Base-by-base conservation (phyloP, 2,329 filamentous ascomycete species). In the Chaetomium sp. region DNA sequence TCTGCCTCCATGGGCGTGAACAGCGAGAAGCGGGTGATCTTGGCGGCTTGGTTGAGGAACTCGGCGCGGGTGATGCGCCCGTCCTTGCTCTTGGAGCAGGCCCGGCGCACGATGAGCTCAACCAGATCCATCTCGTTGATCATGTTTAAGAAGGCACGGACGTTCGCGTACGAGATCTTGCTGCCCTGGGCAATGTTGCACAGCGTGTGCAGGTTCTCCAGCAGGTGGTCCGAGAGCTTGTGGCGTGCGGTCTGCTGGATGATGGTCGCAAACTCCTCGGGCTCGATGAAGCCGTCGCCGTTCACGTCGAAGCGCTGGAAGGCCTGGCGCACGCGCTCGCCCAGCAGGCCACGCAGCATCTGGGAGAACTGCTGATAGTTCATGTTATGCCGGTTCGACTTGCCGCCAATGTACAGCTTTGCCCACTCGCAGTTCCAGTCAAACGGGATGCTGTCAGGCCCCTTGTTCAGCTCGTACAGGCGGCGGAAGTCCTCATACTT, bases 1-100 rank as follows among this genome's bases (percentile, higher is more conserved):
- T 99, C 94, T 42, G 92, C 91, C 73, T 99, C 94, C 91, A 97
- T 96, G 10, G 94, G 94, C 0, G 94, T 97, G 74, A 97, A 96
- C 38, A 95, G 82, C 10, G 91, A 95, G 77, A 96, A 99, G 61
- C 94, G 86, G 32, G 92, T 95, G 67, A 94, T 85, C 61, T 86
- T 86, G 45, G 92, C 87, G 9, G 94, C 92, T 76, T 96, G 91
- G 71, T 96, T 92, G 60, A 97, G 76, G 74, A 99, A 99, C 67
- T 97, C 94, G 44, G 90, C 82, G 52, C 91, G 84, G 4, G 92
- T 96, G 69, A 99, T 97, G 76, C 90, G 95, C 68, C 91, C 90
- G 70, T 99, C 94, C 9, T 75, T 64, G 70, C 89, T 95, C 76
- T 91, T 91, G 65, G 78, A 76, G 61, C 90, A 88, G 40, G 94